Percentiles rank a stretch among this genome's conserved stretches.
These are phyloP conservation scores for Musa troglodytarum DNA, from an alignment of 176 grass and related monocot genomes.

Conservation along the genomic window DNA sequence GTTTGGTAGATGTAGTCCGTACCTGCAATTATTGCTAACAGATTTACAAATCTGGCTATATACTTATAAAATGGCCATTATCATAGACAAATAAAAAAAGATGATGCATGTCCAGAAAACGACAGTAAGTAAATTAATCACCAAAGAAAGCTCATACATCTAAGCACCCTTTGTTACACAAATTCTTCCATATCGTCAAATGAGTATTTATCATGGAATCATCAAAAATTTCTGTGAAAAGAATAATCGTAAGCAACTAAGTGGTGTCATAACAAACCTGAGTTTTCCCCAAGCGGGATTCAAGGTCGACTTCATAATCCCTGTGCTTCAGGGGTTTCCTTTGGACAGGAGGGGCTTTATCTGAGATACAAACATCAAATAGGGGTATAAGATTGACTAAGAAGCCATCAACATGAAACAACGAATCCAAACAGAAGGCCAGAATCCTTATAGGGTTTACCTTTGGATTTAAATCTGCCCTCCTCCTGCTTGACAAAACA, in stretches of 20 bases:
- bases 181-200: no score
- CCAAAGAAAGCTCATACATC: no score
- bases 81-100: no score
- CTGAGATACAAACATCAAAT: conserved; percentile 25
- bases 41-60: no score
- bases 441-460: conserved; percentile 21
- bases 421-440: background rate
- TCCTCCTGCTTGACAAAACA: conserved; percentile 26
- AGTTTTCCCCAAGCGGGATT: conserved; percentile 95
- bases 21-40: no score
- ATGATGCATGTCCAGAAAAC: no score
- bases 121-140: no score
- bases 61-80: no score
- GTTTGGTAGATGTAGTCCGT: no score
- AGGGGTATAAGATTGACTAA: background rate
- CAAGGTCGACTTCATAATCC: conserved; percentile 97
- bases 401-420: background rate
- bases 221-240: no score
- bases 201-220: no score
- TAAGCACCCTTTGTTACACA: no score
- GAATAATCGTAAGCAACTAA: background rate
- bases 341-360: conserved; percentile 76
- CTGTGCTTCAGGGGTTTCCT: conserved; percentile 92
- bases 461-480: conserved; percentile 59
- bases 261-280: conserved; percentile 41